Evolutionary conservation across 768 basidiomycete species (phyloP).

Genomic region (Phylloporus sp.): DNA sequence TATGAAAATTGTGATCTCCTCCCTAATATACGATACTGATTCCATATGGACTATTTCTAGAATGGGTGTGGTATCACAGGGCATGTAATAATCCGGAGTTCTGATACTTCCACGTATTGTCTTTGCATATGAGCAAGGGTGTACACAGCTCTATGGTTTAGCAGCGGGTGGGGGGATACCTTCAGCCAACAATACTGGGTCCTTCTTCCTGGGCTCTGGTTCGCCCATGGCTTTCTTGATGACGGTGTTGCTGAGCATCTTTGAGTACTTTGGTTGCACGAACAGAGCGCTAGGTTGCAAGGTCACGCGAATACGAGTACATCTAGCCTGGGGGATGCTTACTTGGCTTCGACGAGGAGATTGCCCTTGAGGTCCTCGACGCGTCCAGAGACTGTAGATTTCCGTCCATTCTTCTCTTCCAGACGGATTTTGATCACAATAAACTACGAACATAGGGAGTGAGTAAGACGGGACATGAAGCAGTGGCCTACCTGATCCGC

Average conservation of each 20-base stretch:
- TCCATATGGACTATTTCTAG: too few species aligned
- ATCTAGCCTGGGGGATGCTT: constrained; percentile 25
- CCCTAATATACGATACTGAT: too few species aligned
- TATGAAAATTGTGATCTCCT: too few species aligned
- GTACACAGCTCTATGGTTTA: constrained; percentile 19
- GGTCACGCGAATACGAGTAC: background rate
- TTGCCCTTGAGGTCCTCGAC: constrained; percentile 83
- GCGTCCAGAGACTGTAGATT: constrained; percentile 60
- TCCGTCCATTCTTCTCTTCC: constrained; percentile 68
- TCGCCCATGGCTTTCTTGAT: constrained; percentile 66
- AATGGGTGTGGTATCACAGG: too few species aligned
- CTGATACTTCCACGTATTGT: background rate
- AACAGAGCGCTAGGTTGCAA: constrained; percentile 66
- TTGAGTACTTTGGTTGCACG: constrained; percentile 85
- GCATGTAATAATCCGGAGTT: too few species aligned
- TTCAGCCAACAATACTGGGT: constrained; percentile 26
- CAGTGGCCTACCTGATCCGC: constrained; percentile 67
- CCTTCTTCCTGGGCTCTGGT: constrained; percentile 30
- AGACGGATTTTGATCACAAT: constrained; percentile 73
- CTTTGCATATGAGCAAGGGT: background rate
- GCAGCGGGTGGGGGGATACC: constrained; percentile 25
- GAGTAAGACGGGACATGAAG: background rate
- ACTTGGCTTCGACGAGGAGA: constrained; percentile 78
- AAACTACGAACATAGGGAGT: constrained; percentile 46
- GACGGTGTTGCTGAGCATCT: constrained; percentile 57